These are phyloP conservation scores for Nissolia schottii DNA, from an alignment of 306 rosid genomes.

Conservation along the genomic window DNA sequence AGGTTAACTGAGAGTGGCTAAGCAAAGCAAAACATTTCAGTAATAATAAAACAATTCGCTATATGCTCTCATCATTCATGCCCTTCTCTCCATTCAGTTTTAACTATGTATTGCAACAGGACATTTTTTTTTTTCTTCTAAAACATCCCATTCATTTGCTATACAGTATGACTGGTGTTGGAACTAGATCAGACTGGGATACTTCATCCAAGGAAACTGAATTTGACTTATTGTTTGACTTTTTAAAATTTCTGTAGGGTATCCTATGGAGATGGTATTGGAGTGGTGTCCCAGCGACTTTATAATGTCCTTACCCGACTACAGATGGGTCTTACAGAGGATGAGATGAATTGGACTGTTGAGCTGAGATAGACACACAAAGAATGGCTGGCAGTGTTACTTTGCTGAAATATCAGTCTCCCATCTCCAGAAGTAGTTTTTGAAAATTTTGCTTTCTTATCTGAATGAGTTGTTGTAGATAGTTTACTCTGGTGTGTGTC, in stretches of 20 bases:
- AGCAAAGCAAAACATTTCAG: neutral
- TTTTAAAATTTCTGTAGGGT: slow-evolving; percentile 43
- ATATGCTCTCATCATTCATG: neutral
- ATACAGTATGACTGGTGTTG: neutral
- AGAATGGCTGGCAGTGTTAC: neutral
- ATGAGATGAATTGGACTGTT: slow-evolving; percentile 88
- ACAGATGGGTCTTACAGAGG: slow-evolving; percentile 89
- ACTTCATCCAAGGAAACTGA: neutral
- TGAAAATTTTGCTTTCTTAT: neutral
- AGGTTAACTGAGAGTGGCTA: slow-evolving; percentile 3
- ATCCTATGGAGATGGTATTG: slow-evolving; percentile 56
- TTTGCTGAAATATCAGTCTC: neutral
- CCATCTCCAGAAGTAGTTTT: neutral
- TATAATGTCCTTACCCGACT: slow-evolving; percentile 75
- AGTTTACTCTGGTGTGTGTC: slow-evolving; percentile 7
- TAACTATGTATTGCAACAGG: neutral
- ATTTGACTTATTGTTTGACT: neutral
- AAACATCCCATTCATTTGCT: neutral
- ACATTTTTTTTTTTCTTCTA: neutral
- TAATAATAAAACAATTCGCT: neutral
- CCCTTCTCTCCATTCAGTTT: neutral
- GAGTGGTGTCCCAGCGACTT: slow-evolving; percentile 75
- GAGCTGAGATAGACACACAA: slow-evolving; percentile 43
- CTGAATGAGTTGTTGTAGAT: slow-evolving; percentile 14
- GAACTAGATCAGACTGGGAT: neutral